Base-by-base conservation (phyloP, 169 alveolate species). In the Eimeria necatrix region DNA sequence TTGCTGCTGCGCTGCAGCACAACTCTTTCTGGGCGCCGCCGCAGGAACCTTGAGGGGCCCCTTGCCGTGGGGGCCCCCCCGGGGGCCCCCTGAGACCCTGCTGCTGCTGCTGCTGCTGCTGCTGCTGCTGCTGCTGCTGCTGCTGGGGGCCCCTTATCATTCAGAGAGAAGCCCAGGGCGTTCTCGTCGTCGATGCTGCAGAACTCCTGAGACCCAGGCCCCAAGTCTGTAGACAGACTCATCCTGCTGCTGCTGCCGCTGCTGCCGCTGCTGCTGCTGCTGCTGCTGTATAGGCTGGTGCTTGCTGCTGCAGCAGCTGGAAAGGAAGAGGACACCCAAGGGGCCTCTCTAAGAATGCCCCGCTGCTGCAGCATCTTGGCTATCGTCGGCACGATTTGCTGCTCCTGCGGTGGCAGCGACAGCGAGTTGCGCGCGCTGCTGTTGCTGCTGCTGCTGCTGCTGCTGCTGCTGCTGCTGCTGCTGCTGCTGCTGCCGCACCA, bases 301-400 rank as follows among this genome's bases (percentile, higher is more conserved):
- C 51, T 71, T 26, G 51, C 22, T 26, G 51, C 16, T 20, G 81
- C 81, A 71, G 81, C 51, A 71, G 81, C 81, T 4, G 81, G 81
- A 12, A 71, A n/a, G 46, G 81, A 71, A 32, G 81, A 32, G 16
- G 81, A 71, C n/a, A 71, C 22, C 81, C 81, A 71, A n/a, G 81
- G 81, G 81, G 81, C 81, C 81, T 71, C 81, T 12, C 41, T 71
- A 5, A 71, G 81, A 3, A 71, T n/a, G 81, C 81, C 81, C 4
- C 51, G 81, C 81, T 71, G 81, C 51, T 71, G 81, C 81, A 71
- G 81, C 81, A 9, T 26, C 51, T 71, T 71, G 51, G 81, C 81
- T 4, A 71, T n/a, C 18, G 81, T 71, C 6, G 81, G 81, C 51
- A 71, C 81, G 10, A 71, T 71, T 32, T 71, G 81, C 51, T 71